Conservation (phyloP, 305 asterid genomes). For the Solanum aculeatissimum region DNA sequence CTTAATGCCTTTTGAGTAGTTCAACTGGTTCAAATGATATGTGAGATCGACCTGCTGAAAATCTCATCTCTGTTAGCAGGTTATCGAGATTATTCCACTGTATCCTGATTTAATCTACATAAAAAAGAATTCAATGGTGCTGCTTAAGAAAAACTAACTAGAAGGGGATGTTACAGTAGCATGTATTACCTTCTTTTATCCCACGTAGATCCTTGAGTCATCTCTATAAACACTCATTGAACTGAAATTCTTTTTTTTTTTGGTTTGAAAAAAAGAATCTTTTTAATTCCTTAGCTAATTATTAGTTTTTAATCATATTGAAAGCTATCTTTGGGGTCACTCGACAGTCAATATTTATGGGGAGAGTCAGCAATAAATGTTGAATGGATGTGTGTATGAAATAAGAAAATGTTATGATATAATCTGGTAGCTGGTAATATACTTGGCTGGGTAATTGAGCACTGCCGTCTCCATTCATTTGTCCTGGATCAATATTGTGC, state of each 20-base stretch:
- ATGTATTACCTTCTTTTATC: neutral
- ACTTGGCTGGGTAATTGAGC: neutral
- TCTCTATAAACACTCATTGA: neutral
- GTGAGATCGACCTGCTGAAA: neutral
- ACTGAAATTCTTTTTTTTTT: neutral
- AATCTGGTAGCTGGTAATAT: neutral
- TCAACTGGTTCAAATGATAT: neutral
- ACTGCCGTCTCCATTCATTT: neutral
- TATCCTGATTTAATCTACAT: neutral
- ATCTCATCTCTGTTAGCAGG: neutral
- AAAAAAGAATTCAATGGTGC: neutral
- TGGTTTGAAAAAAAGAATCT: no score
- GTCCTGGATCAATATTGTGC: neutral
- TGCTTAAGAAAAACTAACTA: neutral
- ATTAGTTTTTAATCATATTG: neutral
- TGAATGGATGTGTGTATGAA: neutral
- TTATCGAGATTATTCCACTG: neutral
- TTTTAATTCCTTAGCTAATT: neutral
- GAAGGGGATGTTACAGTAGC: neutral
- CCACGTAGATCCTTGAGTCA: neutral
- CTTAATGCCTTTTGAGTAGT: neutral
- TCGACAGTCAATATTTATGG: neutral
- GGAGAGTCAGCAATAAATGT: neutral
- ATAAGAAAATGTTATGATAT: neutral
- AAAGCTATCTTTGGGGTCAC: neutral